Conservation (phyloP, 805 yeast species). For the Candida montana region DNA sequence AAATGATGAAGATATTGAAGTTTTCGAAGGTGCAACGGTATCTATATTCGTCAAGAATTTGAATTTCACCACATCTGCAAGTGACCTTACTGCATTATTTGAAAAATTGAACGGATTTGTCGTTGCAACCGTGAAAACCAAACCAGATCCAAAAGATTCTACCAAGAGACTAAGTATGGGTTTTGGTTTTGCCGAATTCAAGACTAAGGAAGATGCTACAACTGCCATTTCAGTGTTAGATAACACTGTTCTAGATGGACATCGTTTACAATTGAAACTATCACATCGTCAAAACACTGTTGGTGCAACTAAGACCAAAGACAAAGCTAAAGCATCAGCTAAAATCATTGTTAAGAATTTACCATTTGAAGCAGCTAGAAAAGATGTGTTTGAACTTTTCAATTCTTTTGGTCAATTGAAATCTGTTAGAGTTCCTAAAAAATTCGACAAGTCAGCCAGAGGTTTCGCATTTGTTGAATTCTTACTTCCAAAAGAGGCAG, state of each 20-base stretch:
- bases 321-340: slow-evolving; percentile 36
- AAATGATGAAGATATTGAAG: slow-evolving; percentile 33
- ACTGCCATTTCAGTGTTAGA: slow-evolving; percentile 70
- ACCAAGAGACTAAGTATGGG: slow-evolving; percentile 87
- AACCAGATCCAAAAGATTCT: slow-evolving; percentile 75
- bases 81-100: slow-evolving; percentile 55
- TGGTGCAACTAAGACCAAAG: slow-evolving; percentile 22
- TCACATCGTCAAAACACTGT: slow-evolving; percentile 66
- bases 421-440: slow-evolving; percentile 93
- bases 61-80: slow-evolving; percentile 71
- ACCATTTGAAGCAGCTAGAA: slow-evolving; percentile 93
- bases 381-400: slow-evolving; percentile 87
- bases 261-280: slow-evolving; percentile 79
- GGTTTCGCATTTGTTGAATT: slow-evolving; percentile 98
- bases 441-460: slow-evolving; percentile 89
- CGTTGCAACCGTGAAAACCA: slow-evolving; percentile 76
- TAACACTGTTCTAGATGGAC: slow-evolving; percentile 81
- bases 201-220: slow-evolving; percentile 69
- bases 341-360: slow-evolving; percentile 93
- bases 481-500: slow-evolving; percentile 83
- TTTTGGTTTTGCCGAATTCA: slow-evolving; percentile 92
- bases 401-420: slow-evolving; percentile 93
- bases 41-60: slow-evolving; percentile 90
- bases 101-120: slow-evolving; percentile 72
- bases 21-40: slow-evolving; percentile 65